Conservation (phyloP, 352 stramenopile genomes). For the Phytopythium ostracodes region DNA sequence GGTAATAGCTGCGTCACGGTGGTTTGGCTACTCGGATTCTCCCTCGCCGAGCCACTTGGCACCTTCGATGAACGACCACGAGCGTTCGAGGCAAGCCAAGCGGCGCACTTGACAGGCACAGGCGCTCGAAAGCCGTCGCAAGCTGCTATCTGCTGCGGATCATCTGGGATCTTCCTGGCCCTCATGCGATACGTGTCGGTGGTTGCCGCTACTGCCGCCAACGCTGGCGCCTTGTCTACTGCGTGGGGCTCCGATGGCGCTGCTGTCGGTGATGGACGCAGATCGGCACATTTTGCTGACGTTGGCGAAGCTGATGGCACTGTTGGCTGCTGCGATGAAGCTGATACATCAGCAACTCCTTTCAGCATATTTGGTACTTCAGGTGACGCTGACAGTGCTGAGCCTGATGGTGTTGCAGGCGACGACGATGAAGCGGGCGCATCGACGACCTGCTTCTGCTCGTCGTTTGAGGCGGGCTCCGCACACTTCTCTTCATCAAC, state of each 20-base stretch:
- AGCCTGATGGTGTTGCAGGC: neutral
- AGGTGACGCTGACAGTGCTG: no score
- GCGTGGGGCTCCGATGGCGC: neutral
- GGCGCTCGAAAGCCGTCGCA: neutral
- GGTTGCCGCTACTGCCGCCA: neutral
- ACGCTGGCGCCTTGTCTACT: neutral
- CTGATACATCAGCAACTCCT: neutral
- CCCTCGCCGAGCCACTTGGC: neutral
- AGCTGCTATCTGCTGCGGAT: neutral
- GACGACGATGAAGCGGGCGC: neutral
- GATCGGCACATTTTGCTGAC: neutral
- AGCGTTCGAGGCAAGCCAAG: neutral
- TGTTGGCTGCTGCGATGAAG: neutral
- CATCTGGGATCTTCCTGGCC: neutral
- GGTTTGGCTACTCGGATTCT: neutral
- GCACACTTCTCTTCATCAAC: neutral
- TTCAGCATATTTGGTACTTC: no score
- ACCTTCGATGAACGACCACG: neutral
- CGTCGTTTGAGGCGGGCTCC: neutral
- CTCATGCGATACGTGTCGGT: neutral
- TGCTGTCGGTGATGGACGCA: neutral
- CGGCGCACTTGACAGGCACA: neutral
- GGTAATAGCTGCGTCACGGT: neutral
- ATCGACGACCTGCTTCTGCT: neutral
- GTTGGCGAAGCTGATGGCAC: neutral